Percentiles rank a stretch among this genome's conserved stretches.
Evolutionary conservation across 2,329 filamentous ascomycete genomes (phyloP).

Genomic region (Ophiocordyceps polyrhachis-furcata): DNA sequence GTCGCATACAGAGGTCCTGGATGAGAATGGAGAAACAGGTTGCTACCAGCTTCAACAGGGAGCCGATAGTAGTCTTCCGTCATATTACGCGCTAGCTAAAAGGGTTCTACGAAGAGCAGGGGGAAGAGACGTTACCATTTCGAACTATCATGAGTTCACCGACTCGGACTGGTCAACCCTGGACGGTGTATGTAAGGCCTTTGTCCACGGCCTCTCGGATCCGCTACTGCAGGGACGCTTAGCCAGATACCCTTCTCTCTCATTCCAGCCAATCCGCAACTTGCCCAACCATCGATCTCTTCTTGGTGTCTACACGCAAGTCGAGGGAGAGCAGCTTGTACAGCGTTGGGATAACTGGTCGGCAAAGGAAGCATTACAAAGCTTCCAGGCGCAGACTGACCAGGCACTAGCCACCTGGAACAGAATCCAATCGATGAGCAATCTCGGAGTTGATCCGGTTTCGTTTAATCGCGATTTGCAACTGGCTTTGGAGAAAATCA

Average conservation of each 20-base stretch:
- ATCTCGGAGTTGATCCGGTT: slow-evolving; percentile 26
- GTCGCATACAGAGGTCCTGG: not conserved
- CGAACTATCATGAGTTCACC: slow-evolving; percentile 24
- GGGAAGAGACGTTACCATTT: slow-evolving; percentile 29
- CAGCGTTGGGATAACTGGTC: slow-evolving; percentile 16
- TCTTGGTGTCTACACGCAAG: slow-evolving; percentile 30
- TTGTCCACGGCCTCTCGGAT: slow-evolving; percentile 34
- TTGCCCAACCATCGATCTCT: slow-evolving; percentile 25
- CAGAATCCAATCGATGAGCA: slow-evolving; percentile 18
- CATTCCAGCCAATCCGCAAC: slow-evolving; percentile 11
- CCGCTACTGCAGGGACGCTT: slow-evolving; percentile 25
- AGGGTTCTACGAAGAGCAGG: slow-evolving; percentile 27
- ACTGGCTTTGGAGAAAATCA: slow-evolving; percentile 26
- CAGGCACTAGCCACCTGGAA: slow-evolving; percentile 26
- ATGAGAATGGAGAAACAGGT: slow-evolving; percentile 4
- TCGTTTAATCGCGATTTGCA: slow-evolving; percentile 35
- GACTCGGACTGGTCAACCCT: slow-evolving; percentile 27
- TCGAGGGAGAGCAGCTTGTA: slow-evolving; percentile 36
- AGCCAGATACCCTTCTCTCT: slow-evolving; percentile 26
- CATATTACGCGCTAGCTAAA: slow-evolving; percentile 30
- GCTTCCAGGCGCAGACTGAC: slow-evolving; percentile 11
- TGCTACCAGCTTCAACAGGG: slow-evolving; percentile 22
- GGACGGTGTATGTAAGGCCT: slow-evolving; percentile 31
- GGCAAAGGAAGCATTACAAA: slow-evolving; percentile 5
- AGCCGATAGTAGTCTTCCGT: slow-evolving; percentile 19